phyloP scores from a whole-genome alignment of 495 filamentous ascomycete genomes.

The Terfezia claveryi region DNA sequence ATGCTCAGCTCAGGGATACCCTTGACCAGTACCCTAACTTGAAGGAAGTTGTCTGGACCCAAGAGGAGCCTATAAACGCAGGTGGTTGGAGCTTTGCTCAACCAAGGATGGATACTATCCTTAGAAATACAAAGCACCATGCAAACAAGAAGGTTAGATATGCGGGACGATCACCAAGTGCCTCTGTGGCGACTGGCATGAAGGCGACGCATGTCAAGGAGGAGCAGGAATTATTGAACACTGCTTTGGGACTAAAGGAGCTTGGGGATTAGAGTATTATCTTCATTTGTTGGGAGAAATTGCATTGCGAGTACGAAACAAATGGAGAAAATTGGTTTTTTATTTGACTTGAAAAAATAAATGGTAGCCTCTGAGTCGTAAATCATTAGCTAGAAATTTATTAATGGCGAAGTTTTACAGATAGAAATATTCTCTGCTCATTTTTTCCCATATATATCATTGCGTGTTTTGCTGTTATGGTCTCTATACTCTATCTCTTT shows the following conservation, averaged over 20 bases:
- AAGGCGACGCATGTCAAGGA: slow-evolving; percentile 82
- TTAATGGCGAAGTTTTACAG: too few species aligned
- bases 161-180: slow-evolving; percentile 73
- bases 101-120: slow-evolving; percentile 82
- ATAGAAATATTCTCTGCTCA: too few species aligned
- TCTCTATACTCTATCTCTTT: too few species aligned
- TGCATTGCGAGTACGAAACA: too few species aligned
- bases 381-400: too few species aligned
- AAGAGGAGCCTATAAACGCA: slow-evolving; percentile 95
- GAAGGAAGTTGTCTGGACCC: slow-evolving; percentile 83
- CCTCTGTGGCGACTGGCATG: slow-evolving; percentile 76
- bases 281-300: too few species aligned
- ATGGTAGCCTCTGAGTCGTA: too few species aligned
- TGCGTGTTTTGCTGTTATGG: too few species aligned
- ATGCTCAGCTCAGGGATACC: slow-evolving; percentile 88
- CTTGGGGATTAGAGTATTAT: background rate
- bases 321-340: too few species aligned
- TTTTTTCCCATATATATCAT: too few species aligned
- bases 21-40: slow-evolving; percentile 90
- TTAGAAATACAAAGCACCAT: slow-evolving; percentile 80
- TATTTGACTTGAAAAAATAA: too few species aligned
- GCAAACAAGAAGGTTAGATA: slow-evolving; percentile 90
- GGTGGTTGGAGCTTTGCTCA: slow-evolving; percentile 89
- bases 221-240: slow-evolving; percentile 71
- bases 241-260: slow-evolving; percentile 33